phyloP scores from a whole-genome alignment of 179 eudicot genomes.

The Actinidia arguta region DNA sequence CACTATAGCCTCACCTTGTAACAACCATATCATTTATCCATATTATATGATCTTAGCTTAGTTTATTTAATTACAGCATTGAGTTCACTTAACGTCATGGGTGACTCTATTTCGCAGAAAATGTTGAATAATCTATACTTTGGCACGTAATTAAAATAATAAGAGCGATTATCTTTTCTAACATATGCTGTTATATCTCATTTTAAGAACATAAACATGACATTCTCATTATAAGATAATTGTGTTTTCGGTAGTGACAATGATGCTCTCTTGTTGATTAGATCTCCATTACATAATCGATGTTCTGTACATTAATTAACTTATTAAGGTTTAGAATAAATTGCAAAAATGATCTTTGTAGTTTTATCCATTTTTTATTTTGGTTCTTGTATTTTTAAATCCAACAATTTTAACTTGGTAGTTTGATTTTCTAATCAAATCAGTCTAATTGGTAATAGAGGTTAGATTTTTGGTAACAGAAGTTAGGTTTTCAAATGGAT shows the following conservation, averaged over 20 bases:
- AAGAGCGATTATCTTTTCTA: slow-evolving; percentile 8
- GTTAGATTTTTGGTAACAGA: too few relatives aligned
- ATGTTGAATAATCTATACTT: slow-evolving; percentile 2
- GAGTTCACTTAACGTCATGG: slow-evolving; percentile 20
- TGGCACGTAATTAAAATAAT: neutral
- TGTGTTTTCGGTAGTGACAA: slow-evolving; percentile 6
- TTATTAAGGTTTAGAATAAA: neutral
- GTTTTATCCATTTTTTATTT: too few relatives aligned
- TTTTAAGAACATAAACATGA: slow-evolving; percentile 7
- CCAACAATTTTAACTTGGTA: too few relatives aligned
- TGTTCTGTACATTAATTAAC: slow-evolving; percentile 1
- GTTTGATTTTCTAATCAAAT: too few relatives aligned
- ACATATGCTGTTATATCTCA: slow-evolving; percentile 18
- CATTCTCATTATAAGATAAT: slow-evolving; percentile 16
- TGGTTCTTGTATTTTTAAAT: too few relatives aligned
- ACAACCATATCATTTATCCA: neutral
- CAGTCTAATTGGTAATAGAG: too few relatives aligned
- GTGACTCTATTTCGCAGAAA: slow-evolving; percentile 14
- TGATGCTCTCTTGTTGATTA: slow-evolving; percentile 7
- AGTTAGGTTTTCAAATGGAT: too few relatives aligned
- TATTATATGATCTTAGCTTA: neutral
- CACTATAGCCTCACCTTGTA: too few relatives aligned
- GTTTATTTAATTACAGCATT: neutral
- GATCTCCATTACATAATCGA: slow-evolving; percentile 11
- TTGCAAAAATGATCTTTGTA: too few relatives aligned